Evolutionary conservation across 768 basidiomycete genomes (phyloP), one percentile per base, ranked within the genome.

Genomic region (Hypsizygus marmoreus): DNA sequence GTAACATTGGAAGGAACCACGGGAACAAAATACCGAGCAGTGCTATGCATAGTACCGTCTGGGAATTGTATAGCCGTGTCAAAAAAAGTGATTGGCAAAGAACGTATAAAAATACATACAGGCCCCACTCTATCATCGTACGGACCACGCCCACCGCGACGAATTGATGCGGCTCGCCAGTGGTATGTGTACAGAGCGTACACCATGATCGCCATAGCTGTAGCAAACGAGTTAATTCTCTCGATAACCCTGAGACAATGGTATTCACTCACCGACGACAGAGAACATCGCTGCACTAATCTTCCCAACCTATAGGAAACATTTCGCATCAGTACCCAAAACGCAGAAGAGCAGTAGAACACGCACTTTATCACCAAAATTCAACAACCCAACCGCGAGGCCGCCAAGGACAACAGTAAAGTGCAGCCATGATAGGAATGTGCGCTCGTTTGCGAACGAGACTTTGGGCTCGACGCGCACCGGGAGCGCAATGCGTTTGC

Each of bases 201-300:
- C 8, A 91, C 63, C 97, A 99, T 98, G 49, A 98, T 93, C 16
- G 82, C 91, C 83, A 98, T 90, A 28, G 95, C 95, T 95, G 58
- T 28, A n/a, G 4, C 23, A 17, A 19, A 38, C 24, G 32, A 40
- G 20, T 30, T 60, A 40, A 62, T 23, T 9, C 29, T 20, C 47
- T 40, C 40, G 35, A 54, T 43, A 55, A 42, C 38, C 20, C 17
- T 24, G 23, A 32, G 24, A 24, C 32, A 28, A 22, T 23, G 38
- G 45, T 30, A 29, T 14, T 13, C n/a, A 20, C 55, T 46, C 25
- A 94, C 94, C 92, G 53, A 98, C 92, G 47, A 88, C 68, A 14
- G 94, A 97, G 72, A 97, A 98, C 88, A 98, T 86, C 9, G 86
- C 94, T 14, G 95, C 95, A 57, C 91, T 92, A 49, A 97, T 95